phyloP scores from a whole-genome alignment of 306 rosid genomes.

The Rosa multiflora region DNA sequence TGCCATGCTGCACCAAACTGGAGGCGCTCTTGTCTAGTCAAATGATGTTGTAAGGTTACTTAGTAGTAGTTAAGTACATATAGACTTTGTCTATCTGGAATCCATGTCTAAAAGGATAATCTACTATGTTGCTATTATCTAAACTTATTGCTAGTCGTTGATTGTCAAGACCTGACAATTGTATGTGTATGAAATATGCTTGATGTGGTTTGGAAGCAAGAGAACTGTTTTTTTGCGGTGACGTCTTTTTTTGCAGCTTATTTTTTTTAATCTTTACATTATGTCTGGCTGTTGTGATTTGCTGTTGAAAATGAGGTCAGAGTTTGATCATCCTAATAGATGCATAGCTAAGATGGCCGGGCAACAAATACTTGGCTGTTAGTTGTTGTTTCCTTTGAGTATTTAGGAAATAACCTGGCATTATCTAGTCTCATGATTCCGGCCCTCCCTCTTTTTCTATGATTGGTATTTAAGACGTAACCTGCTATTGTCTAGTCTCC shows the following conservation, averaged over 20 bases:
- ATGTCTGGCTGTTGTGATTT: background rate
- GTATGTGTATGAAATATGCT: slow-evolving; percentile 5
- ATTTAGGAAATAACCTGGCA: background rate
- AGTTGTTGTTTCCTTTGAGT: background rate
- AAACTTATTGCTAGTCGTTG: background rate
- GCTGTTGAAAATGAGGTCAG: background rate
- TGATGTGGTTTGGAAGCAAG: background rate
- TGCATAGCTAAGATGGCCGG: background rate
- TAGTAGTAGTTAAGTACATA: background rate
- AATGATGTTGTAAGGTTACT: background rate
- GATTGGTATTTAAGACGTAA: background rate
- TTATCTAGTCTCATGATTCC: background rate
- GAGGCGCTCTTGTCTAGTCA: slow-evolving; percentile 45
- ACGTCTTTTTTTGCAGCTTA: background rate
- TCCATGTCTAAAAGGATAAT: background rate
- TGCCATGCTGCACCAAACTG: slow-evolving; percentile 87
- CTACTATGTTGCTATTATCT: background rate
- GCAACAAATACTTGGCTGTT: background rate
- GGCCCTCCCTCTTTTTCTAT: background rate
- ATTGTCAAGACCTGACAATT: background rate
- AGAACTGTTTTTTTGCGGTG: background rate
- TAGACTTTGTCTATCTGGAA: background rate
- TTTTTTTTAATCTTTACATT: background rate
- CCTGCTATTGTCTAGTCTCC: background rate
- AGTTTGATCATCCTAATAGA: background rate